Conservation (phyloP, 148 eudicot genomes). For the Silene latifolia region DNA sequence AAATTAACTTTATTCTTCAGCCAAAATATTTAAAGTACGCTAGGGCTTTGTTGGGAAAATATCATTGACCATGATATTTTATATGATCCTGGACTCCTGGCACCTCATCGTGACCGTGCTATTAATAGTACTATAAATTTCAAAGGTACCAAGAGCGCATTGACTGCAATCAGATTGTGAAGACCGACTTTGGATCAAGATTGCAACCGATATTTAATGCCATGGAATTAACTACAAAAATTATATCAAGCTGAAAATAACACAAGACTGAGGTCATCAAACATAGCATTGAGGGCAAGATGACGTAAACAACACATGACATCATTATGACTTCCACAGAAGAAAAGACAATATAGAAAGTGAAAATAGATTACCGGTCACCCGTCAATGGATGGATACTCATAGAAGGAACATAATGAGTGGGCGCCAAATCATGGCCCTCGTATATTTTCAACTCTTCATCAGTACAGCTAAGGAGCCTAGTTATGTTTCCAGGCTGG, state of each 20-base stretch:
- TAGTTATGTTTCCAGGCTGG: constrained; percentile 87
- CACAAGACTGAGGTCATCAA: not conserved
- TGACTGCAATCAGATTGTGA: too few species aligned
- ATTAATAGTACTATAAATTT: too few species aligned
- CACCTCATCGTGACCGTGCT: too few species aligned
- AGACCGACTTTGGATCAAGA: too few species aligned
- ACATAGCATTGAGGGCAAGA: not conserved
- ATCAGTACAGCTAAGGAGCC: constrained; percentile 95
- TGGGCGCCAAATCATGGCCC: constrained; percentile 89
- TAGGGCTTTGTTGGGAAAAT: too few species aligned
- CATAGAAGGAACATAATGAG: constrained; percentile 94
- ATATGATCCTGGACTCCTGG: too few species aligned
- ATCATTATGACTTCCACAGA: constrained; percentile 1
- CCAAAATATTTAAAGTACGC: not conserved
- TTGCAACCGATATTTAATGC: too few species aligned
- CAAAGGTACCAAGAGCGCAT: too few species aligned
- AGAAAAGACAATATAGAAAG: not conserved
- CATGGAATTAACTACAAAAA: too few species aligned
- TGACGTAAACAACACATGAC: not conserved
- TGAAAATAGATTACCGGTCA: constrained; percentile 56
- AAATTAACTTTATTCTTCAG: not conserved
- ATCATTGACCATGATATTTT: too few species aligned
- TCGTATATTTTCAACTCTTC: constrained; percentile 74
- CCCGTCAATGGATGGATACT: constrained; percentile 86
- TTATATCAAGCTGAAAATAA: not conserved